Conservation (phyloP, 805 yeast genomes). For the Yamadazyma scolyti region DNA sequence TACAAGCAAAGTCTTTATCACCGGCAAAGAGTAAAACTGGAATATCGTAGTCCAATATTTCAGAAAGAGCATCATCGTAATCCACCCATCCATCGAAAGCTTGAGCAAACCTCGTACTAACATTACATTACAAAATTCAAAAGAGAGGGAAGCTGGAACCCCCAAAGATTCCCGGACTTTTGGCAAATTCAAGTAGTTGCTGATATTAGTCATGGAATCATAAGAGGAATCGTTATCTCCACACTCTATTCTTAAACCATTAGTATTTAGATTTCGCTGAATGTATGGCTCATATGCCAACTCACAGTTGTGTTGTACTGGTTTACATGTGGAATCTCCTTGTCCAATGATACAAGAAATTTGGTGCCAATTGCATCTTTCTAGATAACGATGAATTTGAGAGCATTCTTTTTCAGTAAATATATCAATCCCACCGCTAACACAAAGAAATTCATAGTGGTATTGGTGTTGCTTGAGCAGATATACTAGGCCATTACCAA, state of each 20-base stretch:
- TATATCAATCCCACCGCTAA: constrained; percentile 36
- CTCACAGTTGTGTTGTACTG: constrained; percentile 38
- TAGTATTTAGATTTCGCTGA: no score
- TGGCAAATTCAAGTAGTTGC: constrained; percentile 47
- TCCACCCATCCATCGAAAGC: no score
- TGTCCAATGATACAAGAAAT: constrained; percentile 24
- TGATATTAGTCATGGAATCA: constrained; percentile 42
- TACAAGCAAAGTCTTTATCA: constrained; percentile 85
- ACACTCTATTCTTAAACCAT: constrained; percentile 51
- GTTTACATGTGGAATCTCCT: constrained; percentile 39
- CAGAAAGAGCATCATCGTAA: constrained; percentile 44
- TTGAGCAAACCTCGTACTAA: no score
- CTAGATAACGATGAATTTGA: no score
- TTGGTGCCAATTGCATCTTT: constrained; percentile 20
- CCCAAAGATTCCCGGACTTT: constrained; percentile 51
- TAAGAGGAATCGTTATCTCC: constrained; percentile 43
- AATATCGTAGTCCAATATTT: constrained; percentile 44
- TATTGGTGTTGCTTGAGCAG: constrained; percentile 67
- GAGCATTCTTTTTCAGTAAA: no score
- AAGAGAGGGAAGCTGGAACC: no score
- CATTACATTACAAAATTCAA: no score
- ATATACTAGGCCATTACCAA: constrained; percentile 89
- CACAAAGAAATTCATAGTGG: constrained; percentile 89
- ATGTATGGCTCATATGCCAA: no score
- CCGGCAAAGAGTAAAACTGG: constrained; percentile 87